Base-by-base conservation (phyloP, 257 asterid genomes). In the Solanum ahanhuiri region DNA sequence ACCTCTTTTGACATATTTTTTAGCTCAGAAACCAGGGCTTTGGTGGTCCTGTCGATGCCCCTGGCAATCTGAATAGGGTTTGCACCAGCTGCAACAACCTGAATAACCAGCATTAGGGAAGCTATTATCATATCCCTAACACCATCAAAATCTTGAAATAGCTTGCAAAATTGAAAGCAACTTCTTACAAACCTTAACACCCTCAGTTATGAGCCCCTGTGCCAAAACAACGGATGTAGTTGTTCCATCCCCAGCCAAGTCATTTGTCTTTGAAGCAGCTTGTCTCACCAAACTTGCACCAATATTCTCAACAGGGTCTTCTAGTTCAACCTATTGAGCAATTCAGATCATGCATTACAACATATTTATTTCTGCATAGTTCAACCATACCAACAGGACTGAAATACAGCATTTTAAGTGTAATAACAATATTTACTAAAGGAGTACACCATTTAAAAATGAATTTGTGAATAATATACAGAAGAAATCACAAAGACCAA, bases 201-300 rank as follows among this genome's bases (percentile, higher is more conserved):
- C 99, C 91, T 97, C 99, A 35, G 98, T 91, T 83, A 97, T 97
- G 83, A 97, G 95, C 81, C 99, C 99, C 86, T 97, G 99, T 48
- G 98, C 99, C 87, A 97, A 98, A 89, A 97, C 99, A 85, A 97
- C 98, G 72, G 99, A 97, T 84, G 99, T 97, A 33, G 99, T 97
- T 22, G 98, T 95, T 37, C 99, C 99, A 91, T 97, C 99, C 30
- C 99, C 99, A 86, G 99, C 99, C 88, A 95, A 91, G 91, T 97
- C 99, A 85, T 97, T 97, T 84, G 99, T 97, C 92, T 95, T 97
- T 15, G 99, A 94, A 71, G 98, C 99, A 25, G 99, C 98, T 90
- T 97, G 99, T 87, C 99, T 92, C 77, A 97, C 99, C 91, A 97
- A 89, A 89, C 95, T 97, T 66, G 98, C 99, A 77, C 99, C 99